Conservation (phyloP, 2,329 filamentous ascomycete genomes). For the Apiospora malaysiana region DNA sequence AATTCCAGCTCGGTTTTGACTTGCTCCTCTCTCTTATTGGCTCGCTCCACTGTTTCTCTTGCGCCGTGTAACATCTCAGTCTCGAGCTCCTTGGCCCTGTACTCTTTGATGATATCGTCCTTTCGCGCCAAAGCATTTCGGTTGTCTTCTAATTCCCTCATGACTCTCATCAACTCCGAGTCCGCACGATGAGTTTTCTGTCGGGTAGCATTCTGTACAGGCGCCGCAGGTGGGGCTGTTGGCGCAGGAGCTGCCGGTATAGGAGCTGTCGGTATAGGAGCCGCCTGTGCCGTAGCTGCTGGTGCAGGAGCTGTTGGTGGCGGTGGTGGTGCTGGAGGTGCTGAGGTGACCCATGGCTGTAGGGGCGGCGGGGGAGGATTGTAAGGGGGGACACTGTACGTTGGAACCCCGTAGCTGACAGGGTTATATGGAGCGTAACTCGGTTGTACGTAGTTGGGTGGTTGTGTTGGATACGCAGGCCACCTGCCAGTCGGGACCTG, state of each 20-base stretch:
- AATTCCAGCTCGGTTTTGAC: neutral
- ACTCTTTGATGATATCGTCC: neutral
- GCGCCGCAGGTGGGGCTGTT: too few species aligned
- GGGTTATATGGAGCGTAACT: neutral
- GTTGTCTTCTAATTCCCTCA: neutral
- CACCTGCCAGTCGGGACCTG: too few species aligned
- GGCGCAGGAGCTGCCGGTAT: neutral
- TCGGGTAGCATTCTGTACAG: neutral
- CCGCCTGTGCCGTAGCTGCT: too few species aligned
- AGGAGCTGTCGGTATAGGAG: neutral
- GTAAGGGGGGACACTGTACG: neutral
- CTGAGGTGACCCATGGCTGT: neutral
- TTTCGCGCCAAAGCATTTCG: neutral
- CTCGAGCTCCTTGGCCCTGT: neutral
- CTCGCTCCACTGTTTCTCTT: neutral
- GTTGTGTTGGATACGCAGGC: neutral
- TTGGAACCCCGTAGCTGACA: neutral
- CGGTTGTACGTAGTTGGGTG: neutral
- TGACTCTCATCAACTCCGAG: neutral
- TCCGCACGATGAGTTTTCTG: neutral
- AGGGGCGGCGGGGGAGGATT: neutral
- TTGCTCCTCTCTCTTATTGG: neutral
- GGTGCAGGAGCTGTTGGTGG: neutral
- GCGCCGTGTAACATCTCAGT: neutral
- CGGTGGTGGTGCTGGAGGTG: neutral